Evolutionary conservation across 768 basidiomycete genomes (phyloP), one percentile per base, ranked within the genome.

Genomic region (Agrocybe chaxingu): DNA sequence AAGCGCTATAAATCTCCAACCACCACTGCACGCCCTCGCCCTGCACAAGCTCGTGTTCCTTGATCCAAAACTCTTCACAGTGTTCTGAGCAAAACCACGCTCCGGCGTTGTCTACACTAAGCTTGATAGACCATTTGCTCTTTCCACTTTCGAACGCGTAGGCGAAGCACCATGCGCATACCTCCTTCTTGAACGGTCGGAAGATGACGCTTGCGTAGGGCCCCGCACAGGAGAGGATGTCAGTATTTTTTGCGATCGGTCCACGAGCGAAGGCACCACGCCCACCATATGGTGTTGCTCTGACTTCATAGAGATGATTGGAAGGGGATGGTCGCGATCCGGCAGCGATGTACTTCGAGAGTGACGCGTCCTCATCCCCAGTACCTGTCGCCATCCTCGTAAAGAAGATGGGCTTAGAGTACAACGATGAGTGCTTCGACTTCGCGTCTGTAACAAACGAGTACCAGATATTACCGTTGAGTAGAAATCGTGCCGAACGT

Each of bases 111-210:
- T 51, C 52, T 19, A 49, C 49, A 24, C 42, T 51, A 1, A 51
- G 41, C 38, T 56, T 62, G 7, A 66, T 57, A 36, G 60, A 72
- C 82, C 82, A 84, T 24, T 70, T 60, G 52, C 69, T 67, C 65
- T 70, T 71, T 30, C 73, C 70, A 24, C 69, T 68, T 45, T 81
- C 78, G 56, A 77, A 78, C 19, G 79, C 73, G 59, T 86, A 85
- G 35, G 75, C 72, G 60, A 83, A 86, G 64, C 85, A 87, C 59
- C 77, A 68, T 8, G 75, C 78, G 56, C 85, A 87, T 42, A 85
- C 82, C 61, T 85, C 84, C 61, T 79, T 82, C 36, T 82, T 74
- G 55, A 84, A 87, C 53, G 77, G 76, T 58, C 76, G 80, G 63
- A 79, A 79, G 45, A 87, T 70, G 32, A 82, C 81, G 44, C 72